Conservation (phyloP, 208 protist genomes). For the Perkinsela sp. region DNA sequence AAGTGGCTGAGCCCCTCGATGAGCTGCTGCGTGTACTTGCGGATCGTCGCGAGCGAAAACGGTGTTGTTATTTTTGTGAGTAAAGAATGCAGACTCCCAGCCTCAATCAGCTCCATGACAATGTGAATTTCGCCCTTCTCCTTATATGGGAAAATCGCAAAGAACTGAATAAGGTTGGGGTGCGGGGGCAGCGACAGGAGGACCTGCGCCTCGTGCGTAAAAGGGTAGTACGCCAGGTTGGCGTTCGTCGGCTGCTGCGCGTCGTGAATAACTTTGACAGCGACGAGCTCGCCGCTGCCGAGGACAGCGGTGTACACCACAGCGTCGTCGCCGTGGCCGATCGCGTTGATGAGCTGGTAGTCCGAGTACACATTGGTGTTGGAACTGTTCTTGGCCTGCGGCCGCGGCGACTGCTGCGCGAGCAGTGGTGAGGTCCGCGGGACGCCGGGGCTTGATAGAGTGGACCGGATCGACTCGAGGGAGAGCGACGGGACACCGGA, state of each 20-base stretch:
- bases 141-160: background rate
- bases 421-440: no score
- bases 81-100: background rate
- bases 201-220: background rate
- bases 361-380: background rate
- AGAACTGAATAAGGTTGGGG: background rate
- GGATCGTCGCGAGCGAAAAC: background rate
- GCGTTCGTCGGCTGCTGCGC: background rate
- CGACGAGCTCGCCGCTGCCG: background rate
- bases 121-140: background rate
- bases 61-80: background rate
- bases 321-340: background rate
- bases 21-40: conserved; percentile 43
- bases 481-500: no score
- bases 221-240: background rate
- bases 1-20: conserved; percentile 62
- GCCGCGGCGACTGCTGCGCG: background rate
- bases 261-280: background rate
- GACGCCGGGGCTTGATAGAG: no score
- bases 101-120: background rate
- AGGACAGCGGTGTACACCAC: background rate
- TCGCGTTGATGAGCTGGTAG: background rate
- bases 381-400: background rate
- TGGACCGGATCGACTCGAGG: no score
- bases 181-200: background rate